Evolutionary conservation across 192 early-diverging fungal genomes (phyloP).

Genomic region (Coemansia sp.): DNA sequence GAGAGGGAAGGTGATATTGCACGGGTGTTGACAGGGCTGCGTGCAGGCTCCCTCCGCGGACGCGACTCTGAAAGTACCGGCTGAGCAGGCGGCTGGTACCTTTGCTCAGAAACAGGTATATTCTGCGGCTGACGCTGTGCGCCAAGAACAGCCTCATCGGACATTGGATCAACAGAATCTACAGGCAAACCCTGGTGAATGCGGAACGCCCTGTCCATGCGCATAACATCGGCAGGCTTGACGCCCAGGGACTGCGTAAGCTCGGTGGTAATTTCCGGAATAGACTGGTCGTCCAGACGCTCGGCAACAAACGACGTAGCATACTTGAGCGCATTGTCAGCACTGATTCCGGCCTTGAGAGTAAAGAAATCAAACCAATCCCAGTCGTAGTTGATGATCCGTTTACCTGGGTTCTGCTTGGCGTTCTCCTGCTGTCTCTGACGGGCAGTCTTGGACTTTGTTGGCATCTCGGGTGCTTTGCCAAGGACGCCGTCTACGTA

Average conservation of each 20-base stretch:
- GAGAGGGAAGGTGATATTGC: conserved; percentile 26
- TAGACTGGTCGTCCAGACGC: conserved; percentile 75
- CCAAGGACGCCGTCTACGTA: conserved; percentile 33
- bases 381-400: conserved; percentile 66
- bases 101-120: background rate
- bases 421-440: conserved; percentile 49
- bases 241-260: conserved; percentile 76
- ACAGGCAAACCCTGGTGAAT: conserved; percentile 45
- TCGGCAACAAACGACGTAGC: conserved; percentile 83
- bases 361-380: conserved; percentile 94
- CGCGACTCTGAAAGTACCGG: conserved; percentile 25
- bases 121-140: background rate
- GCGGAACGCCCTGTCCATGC: conserved; percentile 61
- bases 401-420: conserved; percentile 37
- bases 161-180: conserved; percentile 5
- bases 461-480: conserved; percentile 12
- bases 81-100: conserved; percentile 21
- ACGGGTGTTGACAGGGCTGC: conserved; percentile 25
- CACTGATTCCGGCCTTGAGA: conserved; percentile 67
- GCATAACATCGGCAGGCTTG: conserved; percentile 79
- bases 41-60: conserved; percentile 20
- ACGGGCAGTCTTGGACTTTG: conserved; percentile 35
- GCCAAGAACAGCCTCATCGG: background rate
- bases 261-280: conserved; percentile 74
- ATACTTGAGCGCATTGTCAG: conserved; percentile 76